These are phyloP conservation scores for Rhizoclosmatium hyalinum DNA, from an alignment of 371 early-diverging fungal species.

Conservation along the genomic window DNA sequence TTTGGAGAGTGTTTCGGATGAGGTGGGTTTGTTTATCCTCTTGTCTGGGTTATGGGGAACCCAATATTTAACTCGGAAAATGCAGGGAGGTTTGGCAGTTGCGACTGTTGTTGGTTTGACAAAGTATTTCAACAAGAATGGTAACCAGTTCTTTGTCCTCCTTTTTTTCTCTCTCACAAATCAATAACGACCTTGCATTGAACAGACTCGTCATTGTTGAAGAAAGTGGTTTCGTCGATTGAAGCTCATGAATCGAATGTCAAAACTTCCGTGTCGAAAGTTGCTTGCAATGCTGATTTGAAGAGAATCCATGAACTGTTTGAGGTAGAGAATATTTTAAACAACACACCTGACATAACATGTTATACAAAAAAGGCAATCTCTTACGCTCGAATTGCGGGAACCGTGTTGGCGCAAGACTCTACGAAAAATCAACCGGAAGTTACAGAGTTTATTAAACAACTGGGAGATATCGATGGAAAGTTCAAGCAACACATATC, in stretches of 20 bases:
- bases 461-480: too few relatives aligned
- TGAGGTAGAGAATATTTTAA: background rate
- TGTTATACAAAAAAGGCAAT: background rate
- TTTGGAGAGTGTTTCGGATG: conserved; percentile 8
- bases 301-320: background rate
- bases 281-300: background rate
- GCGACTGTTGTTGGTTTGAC: background rate
- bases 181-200: background rate
- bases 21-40: background rate
- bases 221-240: background rate
- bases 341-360: background rate
- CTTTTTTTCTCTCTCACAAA: background rate
- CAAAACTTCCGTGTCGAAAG: background rate
- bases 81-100: background rate
- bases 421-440: too few relatives aligned
- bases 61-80: background rate
- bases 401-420: background rate
- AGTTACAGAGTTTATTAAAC: too few relatives aligned
- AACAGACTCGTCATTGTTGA: background rate
- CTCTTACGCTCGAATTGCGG: background rate
- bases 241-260: background rate
- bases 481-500: too few relatives aligned
- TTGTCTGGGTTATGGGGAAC: background rate
- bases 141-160: background rate
- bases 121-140: background rate